Evolutionary conservation across 1,139 yeast species (phyloP).

Genomic region (Trichomonascaceae sp.): DNA sequence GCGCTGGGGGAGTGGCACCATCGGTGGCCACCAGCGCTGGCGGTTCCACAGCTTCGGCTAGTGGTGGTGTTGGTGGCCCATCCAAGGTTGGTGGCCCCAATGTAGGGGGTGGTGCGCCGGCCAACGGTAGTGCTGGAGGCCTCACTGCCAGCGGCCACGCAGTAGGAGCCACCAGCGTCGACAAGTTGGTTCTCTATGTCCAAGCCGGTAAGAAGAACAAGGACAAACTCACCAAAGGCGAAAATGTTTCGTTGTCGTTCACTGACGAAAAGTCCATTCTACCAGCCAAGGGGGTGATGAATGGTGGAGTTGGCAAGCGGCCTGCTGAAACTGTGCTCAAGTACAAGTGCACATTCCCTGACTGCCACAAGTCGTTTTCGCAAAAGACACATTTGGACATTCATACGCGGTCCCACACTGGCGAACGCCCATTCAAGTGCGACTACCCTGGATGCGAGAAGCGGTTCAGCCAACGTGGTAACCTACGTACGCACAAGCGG

Average conservation of each 20-base stretch:
- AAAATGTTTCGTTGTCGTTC: constrained; percentile 15
- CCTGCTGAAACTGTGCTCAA: constrained; percentile 23
- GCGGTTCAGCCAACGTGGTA: constrained; percentile 85
- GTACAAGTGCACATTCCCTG: constrained; percentile 53
- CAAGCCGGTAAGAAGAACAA: constrained; percentile 76
- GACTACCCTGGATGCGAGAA: constrained; percentile 46
- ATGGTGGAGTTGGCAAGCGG: constrained; percentile 75
- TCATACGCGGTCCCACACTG: constrained; percentile 79
- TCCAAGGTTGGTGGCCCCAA: constrained; percentile 1
- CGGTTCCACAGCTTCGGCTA: too few species aligned
- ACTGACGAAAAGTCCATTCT: constrained; percentile 28
- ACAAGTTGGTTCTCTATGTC: constrained; percentile 76
- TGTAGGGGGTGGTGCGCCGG: constrained; percentile 3
- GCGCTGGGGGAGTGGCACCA: too few species aligned
- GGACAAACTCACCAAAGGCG: constrained; percentile 17
- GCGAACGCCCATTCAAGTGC: constrained; percentile 53
- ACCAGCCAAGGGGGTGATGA: constrained; percentile 55
- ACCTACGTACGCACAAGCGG: constrained; percentile 70
- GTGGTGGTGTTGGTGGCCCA: too few species aligned
- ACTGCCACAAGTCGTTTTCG: constrained; percentile 66
- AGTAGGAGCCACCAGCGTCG: constrained; percentile 77
- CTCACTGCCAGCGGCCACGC: constrained; percentile 6
- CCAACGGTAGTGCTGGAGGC: constrained; percentile 5
- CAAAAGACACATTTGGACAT: constrained; percentile 90
- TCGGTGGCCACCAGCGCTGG: too few species aligned